Conservation (phyloP, 371 early-diverging fungal species). For the Rhizopus arrhizus region DNA sequence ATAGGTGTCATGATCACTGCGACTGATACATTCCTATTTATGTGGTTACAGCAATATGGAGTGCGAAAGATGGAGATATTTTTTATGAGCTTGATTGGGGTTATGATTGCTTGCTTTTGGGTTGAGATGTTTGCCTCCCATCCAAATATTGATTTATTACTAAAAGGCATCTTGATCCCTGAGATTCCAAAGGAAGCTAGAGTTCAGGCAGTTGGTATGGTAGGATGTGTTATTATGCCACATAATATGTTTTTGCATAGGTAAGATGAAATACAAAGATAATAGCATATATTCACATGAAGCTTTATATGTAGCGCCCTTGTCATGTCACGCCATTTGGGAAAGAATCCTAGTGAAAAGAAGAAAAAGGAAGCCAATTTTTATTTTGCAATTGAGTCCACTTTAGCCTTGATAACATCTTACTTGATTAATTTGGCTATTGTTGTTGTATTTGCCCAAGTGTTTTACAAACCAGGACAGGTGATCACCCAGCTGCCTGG, state of each 20-base stretch:
- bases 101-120: slow-evolving; percentile 71
- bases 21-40: slow-evolving; percentile 69
- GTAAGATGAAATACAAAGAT: slow-evolving; percentile 26
- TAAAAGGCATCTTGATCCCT: slow-evolving; percentile 64
- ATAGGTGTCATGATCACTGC: slow-evolving; percentile 72
- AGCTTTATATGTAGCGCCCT: slow-evolving; percentile 47
- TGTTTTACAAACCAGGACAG: slow-evolving; percentile 56
- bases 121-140: slow-evolving; percentile 65
- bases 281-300: not conserved
- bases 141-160: slow-evolving; percentile 56
- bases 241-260: slow-evolving; percentile 77
- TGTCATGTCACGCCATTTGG: slow-evolving; percentile 62
- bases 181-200: slow-evolving; percentile 58
- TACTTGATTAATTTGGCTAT: slow-evolving; percentile 75
- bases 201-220: slow-evolving; percentile 70
- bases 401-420: slow-evolving; percentile 63
- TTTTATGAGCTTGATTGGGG: slow-evolving; percentile 64
- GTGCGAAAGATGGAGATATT: slow-evolving; percentile 68
- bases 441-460: slow-evolving; percentile 70
- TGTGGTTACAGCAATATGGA: slow-evolving; percentile 67
- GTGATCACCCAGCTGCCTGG: slow-evolving; percentile 41
- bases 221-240: slow-evolving; percentile 78
- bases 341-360: slow-evolving; percentile 41
- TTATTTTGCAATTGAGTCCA: slow-evolving; percentile 73
- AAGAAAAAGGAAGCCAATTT: slow-evolving; percentile 69